These are phyloP conservation scores for Epicoccum nigrum DNA, from an alignment of 2,329 filamentous ascomycete species.

Conservation along the genomic window DNA sequence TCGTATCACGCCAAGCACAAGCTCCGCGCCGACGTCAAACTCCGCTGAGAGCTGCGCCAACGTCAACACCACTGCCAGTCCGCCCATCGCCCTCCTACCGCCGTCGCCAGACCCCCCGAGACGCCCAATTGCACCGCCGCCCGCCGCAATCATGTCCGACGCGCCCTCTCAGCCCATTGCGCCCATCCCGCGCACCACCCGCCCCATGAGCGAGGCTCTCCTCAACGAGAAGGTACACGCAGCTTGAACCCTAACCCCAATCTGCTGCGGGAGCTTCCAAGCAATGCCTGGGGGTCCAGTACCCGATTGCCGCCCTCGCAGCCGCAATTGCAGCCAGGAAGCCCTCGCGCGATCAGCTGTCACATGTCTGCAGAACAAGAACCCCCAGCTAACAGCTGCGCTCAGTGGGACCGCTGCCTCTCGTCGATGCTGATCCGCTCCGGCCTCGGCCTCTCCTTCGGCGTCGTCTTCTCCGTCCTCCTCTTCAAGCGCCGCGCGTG, in stretches of 20 bases:
- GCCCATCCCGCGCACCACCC: constrained; percentile 70
- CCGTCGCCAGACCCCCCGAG: constrained; percentile 27
- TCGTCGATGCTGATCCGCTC: constrained; percentile 98
- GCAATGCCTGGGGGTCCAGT: too few relatives aligned
- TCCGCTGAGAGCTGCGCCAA: constrained; percentile 26
- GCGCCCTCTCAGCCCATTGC: constrained; percentile 60
- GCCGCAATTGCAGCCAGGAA: constrained; percentile 7
- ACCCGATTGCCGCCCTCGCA: not conserved
- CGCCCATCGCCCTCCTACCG: constrained; percentile 12
- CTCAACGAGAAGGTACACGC: constrained; percentile 93
- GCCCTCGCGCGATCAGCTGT: constrained; percentile 21
- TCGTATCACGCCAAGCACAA: constrained; percentile 35
- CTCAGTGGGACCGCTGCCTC: constrained; percentile 97
- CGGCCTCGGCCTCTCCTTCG: constrained; percentile 92
- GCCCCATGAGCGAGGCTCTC: constrained; percentile 94
- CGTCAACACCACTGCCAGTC: constrained; percentile 33
- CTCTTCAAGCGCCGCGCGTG: constrained; percentile 97
- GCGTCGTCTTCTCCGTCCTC: constrained; percentile 97
- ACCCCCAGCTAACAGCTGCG: constrained; percentile 28
- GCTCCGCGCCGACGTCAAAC: constrained; percentile 31
- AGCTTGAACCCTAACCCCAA: not conserved
- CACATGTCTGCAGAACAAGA: constrained; percentile 3
- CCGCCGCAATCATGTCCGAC: constrained; percentile 61
- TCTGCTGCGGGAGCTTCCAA: too few relatives aligned
- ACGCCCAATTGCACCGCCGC: constrained; percentile 38